Evolutionary conservation across 371 early-diverging fungal genomes (phyloP), one percentile per base, ranked within the genome.

Genomic region (Apophysomyces ossiformis): DNA sequence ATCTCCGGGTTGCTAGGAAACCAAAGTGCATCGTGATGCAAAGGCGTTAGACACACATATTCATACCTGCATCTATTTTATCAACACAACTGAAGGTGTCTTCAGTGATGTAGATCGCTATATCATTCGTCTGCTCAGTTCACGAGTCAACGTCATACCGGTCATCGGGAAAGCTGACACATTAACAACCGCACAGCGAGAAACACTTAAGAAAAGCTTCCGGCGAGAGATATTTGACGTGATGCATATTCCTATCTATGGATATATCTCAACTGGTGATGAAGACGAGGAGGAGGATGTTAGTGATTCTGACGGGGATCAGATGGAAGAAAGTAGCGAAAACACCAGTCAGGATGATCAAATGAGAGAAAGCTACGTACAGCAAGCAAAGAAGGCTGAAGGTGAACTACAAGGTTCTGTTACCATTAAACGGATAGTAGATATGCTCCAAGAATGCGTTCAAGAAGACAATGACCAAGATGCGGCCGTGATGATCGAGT

Each of bases 91-190:
- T n/a, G 61, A 63, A 3, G 57, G 57, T 9, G 81, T 83, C 4
- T 81, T 96, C 45, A 87, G 89, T 37, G 92, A 94, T 36, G 73
- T 92, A 11, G 98, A 98, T 67, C 88, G 93, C 61, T 92, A 92
- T 69, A 91, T 95, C 64, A 85, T 98, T 79, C 87, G 89, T 69
- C 78, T 87, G 44, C 82, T 98, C 38, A 90, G 90, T 38, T 83
- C 90, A 12, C 89, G 95, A 36, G 96, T 95, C 39, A 98, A 98
- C 75, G 81, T 98, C 46, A 92, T 99, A 36, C 99, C 99, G 0
- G 90, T 99, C 45, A 92, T 99, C 73, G 92, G 98, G n/a, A 97
- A 99, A 63, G 90, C 97, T 8, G 99, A 99, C 68, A 94, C 93
- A 5, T 79, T 99, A 71, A 97, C 98, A 12, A 82, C 84, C 4